A percentile compares a stretch with the other conserved stretches of the same genome.
Conservation (phyloP, 2,329 filamentous ascomycete species). For the Aureobasidium namibiae region DNA sequence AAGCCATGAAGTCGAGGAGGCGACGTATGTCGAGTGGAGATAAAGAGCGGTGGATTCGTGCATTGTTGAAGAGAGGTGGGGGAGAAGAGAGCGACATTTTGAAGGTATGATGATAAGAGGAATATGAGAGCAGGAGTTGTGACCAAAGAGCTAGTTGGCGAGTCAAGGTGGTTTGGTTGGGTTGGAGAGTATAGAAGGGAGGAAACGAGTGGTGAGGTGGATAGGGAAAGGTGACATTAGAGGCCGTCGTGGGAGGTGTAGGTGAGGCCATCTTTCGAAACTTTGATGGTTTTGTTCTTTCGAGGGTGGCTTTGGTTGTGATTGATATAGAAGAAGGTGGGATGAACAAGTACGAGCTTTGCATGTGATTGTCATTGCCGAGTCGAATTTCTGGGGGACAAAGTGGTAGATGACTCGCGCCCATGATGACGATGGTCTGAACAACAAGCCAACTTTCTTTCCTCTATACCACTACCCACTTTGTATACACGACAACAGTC, state of each 20-base stretch:
- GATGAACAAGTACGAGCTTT: background rate
- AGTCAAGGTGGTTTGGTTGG: slow-evolving; percentile 63
- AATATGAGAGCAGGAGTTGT: slow-evolving; percentile 76
- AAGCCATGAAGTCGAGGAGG: slow-evolving; percentile 50
- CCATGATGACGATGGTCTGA: background rate
- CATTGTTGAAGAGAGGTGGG: slow-evolving; percentile 49
- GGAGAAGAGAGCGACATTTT: slow-evolving; percentile 60
- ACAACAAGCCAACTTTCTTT: background rate
- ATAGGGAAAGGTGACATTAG: slow-evolving; percentile 28
- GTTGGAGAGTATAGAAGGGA: slow-evolving; percentile 77
- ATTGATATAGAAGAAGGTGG: background rate
- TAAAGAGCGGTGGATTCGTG: slow-evolving; percentile 35
- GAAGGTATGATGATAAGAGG: slow-evolving; percentile 67
- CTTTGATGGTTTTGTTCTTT: background rate
- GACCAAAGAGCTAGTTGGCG: slow-evolving; percentile 80
- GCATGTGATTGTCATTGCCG: background rate
- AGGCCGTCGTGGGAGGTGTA: background rate
- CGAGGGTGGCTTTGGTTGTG: background rate
- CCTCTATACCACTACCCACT: background rate
- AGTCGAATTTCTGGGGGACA: background rate
- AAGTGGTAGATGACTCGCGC: background rate
- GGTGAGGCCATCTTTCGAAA: background rate
- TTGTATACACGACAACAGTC: background rate
- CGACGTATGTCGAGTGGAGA: slow-evolving; percentile 44
- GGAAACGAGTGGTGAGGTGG: slow-evolving; percentile 61